Percentiles rank a stretch among this genome's conserved stretches.
These are phyloP conservation scores for Papilionanthe hybrid DNA, from an alignment of 116 monocot species.

Conservation along the genomic window DNA sequence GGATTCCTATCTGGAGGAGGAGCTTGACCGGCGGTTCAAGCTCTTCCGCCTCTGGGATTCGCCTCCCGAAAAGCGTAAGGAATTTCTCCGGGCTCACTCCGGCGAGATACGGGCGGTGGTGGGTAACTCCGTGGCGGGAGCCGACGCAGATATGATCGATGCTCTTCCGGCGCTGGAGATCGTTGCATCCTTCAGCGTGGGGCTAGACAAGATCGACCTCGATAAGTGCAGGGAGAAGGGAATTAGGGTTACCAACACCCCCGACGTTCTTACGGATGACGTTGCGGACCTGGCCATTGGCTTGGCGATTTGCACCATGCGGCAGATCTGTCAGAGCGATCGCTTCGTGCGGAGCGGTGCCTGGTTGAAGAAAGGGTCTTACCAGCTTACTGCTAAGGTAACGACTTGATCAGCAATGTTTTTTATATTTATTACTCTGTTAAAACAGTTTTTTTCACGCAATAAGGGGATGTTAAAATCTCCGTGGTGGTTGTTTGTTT, in stretches of 20 bases:
- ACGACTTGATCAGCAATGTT: background rate
- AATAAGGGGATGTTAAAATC: too few relatives aligned
- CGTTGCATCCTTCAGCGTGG: constrained; percentile 67
- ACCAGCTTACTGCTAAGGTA: constrained; percentile 56
- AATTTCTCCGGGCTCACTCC: constrained; percentile 51
- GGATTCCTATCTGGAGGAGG: constrained; percentile 37
- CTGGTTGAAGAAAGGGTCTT: constrained; percentile 44
- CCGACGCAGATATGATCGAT: constrained; percentile 60
- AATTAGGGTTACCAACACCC: constrained; percentile 74
- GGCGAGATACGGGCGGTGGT: constrained; percentile 62
- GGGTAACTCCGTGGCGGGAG: constrained; percentile 39
- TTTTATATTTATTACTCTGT: background rate
- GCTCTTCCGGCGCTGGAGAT: constrained; percentile 68
- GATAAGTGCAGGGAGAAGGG: constrained; percentile 60
- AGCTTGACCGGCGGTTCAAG: constrained; percentile 58
- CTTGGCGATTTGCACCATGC: constrained; percentile 52
- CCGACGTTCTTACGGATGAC: constrained; percentile 86
- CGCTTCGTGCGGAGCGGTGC: constrained; percentile 45
- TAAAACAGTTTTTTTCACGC: too few relatives aligned
- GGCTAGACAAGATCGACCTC: constrained; percentile 73
- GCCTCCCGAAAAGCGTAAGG: constrained; percentile 23
- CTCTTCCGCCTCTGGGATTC: constrained; percentile 72
- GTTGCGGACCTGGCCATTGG: constrained; percentile 81
- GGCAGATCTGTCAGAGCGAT: constrained; percentile 48
- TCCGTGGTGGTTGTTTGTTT: too few relatives aligned